These are phyloP conservation scores for Penicillium nordicum DNA, from an alignment of 2,329 filamentous ascomycete species.

Conservation along the genomic window DNA sequence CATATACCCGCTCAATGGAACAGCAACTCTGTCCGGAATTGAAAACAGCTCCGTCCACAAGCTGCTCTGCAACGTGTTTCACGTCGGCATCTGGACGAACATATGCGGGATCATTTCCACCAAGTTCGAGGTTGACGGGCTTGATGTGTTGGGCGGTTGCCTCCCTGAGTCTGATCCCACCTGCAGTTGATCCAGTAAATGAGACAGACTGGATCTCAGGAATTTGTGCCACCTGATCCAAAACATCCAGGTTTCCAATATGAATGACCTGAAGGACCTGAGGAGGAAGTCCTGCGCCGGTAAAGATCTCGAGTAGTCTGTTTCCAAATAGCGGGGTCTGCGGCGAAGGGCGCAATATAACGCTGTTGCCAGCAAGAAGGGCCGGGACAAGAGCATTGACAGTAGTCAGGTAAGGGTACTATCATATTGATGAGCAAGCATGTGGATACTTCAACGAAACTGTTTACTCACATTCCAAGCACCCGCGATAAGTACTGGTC, in stretches of 20 bases:
- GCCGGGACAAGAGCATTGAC: slow-evolving; percentile 86
- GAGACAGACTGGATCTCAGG: slow-evolving; percentile 73
- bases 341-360: slow-evolving; percentile 87
- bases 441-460: slow-evolving; percentile 5
- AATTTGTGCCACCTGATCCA: slow-evolving; percentile 73
- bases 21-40: slow-evolving; percentile 96
- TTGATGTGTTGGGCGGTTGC: slow-evolving; percentile 78
- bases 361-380: slow-evolving; percentile 82
- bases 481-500: slow-evolving; percentile 80
- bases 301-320: slow-evolving; percentile 70
- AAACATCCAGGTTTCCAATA: slow-evolving; percentile 68
- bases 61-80: slow-evolving; percentile 82
- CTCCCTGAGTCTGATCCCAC: slow-evolving; percentile 76
- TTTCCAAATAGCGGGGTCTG: slow-evolving; percentile 88
- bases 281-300: slow-evolving; percentile 71
- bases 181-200: slow-evolving; percentile 86
- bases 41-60: slow-evolving; percentile 87
- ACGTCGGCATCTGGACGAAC: slow-evolving; percentile 78
- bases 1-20: slow-evolving; percentile 82
- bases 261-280: slow-evolving; percentile 87
- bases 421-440: slow-evolving; percentile 5
- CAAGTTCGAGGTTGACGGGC: slow-evolving; percentile 80
- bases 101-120: slow-evolving; percentile 89
- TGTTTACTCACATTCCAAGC: slow-evolving; percentile 77
- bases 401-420: slow-evolving; percentile 91